phyloP scores from a whole-genome alignment of 305 asterid genomes.

The Fraxinus floribunda region DNA sequence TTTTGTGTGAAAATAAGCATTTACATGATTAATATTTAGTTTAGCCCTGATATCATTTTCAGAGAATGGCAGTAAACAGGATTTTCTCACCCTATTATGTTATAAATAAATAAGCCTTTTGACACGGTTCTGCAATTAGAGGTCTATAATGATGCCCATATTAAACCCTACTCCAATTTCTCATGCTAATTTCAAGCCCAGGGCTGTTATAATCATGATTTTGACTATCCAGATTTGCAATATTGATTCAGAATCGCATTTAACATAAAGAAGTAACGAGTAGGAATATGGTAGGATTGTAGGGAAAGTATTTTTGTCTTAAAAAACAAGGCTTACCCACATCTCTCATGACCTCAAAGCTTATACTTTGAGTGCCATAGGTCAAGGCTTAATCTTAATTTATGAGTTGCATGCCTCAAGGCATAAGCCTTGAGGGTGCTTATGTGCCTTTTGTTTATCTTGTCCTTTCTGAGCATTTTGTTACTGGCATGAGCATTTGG shows the following conservation, averaged over 20 bases:
- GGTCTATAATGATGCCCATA: neutral
- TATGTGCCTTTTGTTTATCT: neutral
- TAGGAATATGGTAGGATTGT: neutral
- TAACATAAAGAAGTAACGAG: neutral
- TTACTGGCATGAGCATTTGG: neutral
- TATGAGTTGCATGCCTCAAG: neutral
- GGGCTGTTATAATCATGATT: neutral
- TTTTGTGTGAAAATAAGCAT: neutral
- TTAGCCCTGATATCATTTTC: neutral
- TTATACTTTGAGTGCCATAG: neutral
- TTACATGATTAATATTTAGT: neutral
- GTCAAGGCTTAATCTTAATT: neutral
- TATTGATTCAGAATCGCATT: neutral
- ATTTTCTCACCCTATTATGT: neutral
- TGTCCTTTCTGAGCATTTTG: neutral
- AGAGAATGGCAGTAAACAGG: neutral
- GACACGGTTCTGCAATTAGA: neutral
- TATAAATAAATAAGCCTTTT: neutral
- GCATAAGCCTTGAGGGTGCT: neutral
- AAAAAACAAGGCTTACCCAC: neutral
- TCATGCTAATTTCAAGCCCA: neutral
- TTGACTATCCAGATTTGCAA: neutral
- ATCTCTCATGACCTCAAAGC: neutral
- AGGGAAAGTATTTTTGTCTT: neutral
- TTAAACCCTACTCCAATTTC: neutral